Percentiles rank a stretch among this genome's conserved stretches.
Conservation (phyloP, 2,329 filamentous ascomycete genomes). For the Hirsutella minnesotensis region DNA sequence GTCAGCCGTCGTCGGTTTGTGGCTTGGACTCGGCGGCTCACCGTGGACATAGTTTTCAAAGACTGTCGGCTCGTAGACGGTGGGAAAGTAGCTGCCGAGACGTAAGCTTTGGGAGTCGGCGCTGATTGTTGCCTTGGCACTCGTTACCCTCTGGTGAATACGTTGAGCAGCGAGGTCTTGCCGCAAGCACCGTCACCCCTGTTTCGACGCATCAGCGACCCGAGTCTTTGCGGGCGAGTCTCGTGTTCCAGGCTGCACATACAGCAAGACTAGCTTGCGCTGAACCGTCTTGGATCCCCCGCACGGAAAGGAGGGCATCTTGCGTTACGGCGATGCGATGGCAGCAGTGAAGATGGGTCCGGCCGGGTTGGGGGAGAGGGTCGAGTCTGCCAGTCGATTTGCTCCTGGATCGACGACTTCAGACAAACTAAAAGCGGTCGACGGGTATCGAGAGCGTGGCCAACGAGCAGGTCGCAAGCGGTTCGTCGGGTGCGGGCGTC, state of each 20-base stretch:
- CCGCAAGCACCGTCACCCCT: slow-evolving; percentile 94
- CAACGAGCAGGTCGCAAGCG: too few species aligned
- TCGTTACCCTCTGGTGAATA: slow-evolving; percentile 85
- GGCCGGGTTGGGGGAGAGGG: background rate
- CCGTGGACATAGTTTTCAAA: slow-evolving; percentile 99
- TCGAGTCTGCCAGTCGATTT: too few species aligned
- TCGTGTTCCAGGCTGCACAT: slow-evolving; percentile 7
- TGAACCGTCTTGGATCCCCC: slow-evolving; percentile 75
- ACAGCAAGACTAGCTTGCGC: slow-evolving; percentile 94
- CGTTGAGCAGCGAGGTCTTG: slow-evolving; percentile 93
- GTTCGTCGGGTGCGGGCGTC: too few species aligned
- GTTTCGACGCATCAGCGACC: background rate
- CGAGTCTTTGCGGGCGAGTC: background rate
- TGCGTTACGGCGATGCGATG: background rate
- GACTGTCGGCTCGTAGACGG: slow-evolving; percentile 95
- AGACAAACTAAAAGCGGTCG: too few species aligned
- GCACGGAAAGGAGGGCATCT: slow-evolving; percentile 29
- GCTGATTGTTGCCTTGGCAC: background rate
- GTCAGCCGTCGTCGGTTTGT: background rate
- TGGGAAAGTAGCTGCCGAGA: slow-evolving; percentile 75
- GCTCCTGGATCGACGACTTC: too few species aligned
- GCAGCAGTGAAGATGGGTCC: background rate
- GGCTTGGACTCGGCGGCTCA: slow-evolving; percentile 27
- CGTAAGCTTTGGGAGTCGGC: background rate
- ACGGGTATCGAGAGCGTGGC: too few species aligned